These are phyloP conservation scores for Hypoxylon sp. DNA, from an alignment of 2,329 filamentous ascomycete species.

Conservation along the genomic window DNA sequence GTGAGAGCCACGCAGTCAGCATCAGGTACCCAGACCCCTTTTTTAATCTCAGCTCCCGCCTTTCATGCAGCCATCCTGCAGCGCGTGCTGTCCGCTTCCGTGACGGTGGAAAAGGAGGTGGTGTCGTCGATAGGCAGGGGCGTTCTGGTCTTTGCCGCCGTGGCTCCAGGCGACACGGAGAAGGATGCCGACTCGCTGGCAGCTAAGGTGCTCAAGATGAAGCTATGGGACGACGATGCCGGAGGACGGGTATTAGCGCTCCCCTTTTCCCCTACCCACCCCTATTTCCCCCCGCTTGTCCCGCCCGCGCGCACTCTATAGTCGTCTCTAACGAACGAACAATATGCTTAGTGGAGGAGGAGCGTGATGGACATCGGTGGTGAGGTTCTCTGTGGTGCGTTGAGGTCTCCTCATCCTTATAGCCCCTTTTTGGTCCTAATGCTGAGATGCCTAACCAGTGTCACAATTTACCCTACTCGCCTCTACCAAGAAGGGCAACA, in stretches of 20 bases:
- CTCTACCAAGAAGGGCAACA: slow-evolving; percentile 93
- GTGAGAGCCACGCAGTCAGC: slow-evolving; percentile 40
- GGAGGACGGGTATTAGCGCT: slow-evolving; percentile 65
- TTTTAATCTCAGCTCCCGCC: slow-evolving; percentile 8
- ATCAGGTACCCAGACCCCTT: no score
- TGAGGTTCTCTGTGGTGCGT: slow-evolving; percentile 90
- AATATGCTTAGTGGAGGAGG: slow-evolving; percentile 78
- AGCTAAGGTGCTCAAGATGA: slow-evolving; percentile 86
- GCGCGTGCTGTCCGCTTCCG: slow-evolving; percentile 91
- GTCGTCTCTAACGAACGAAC: slow-evolving; percentile 35
- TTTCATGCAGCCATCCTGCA: slow-evolving; percentile 79
- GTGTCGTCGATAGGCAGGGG: slow-evolving; percentile 92
- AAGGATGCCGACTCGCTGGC: slow-evolving; percentile 88
- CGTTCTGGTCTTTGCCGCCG: slow-evolving; percentile 87
- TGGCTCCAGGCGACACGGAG: slow-evolving; percentile 87
- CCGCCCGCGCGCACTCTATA: slow-evolving; percentile 13
- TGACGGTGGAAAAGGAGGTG: slow-evolving; percentile 89
- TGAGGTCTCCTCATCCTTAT: background rate
- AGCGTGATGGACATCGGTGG: slow-evolving; percentile 88
- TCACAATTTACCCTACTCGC: slow-evolving; percentile 96
- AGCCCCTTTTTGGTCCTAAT: background rate
- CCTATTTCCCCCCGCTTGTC: slow-evolving; percentile 5
- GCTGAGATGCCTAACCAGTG: slow-evolving; percentile 65
- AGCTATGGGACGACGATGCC: slow-evolving; percentile 85
- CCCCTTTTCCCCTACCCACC: background rate